A percentile compares a stretch with the other conserved stretches of the same genome.
Conservation (phyloP, 129 eudicot genomes). For the Flaveria bidentis region DNA sequence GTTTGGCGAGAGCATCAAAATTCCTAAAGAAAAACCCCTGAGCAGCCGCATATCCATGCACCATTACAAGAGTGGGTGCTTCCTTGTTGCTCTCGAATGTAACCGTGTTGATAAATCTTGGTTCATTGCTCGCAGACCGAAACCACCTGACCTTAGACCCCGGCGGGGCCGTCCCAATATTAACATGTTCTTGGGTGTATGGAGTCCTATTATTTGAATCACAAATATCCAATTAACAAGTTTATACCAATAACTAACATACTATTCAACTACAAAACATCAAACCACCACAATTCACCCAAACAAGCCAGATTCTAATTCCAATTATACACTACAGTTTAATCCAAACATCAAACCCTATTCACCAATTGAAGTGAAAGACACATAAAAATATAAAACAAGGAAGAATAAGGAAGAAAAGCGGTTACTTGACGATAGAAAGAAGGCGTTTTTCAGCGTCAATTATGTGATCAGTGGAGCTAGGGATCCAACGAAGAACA, state of each 20-base stretch:
- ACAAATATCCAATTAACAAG: neutral
- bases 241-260: constrained; percentile 1
- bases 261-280: neutral
- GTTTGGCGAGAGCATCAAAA: constrained; percentile 77
- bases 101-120: constrained; percentile 80
- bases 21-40: constrained; percentile 97
- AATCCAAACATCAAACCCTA: neutral
- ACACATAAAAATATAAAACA: no score
- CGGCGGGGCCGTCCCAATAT: constrained; percentile 89
- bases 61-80: constrained; percentile 89
- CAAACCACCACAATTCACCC: neutral
- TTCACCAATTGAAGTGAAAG: neutral
- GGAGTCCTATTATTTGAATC: constrained; percentile 52
- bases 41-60: constrained; percentile 95
- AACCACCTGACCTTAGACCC: constrained; percentile 90
- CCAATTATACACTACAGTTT: neutral
- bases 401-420: neutral
- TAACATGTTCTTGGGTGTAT: constrained; percentile 60
- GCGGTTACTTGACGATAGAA: constrained; percentile 74
- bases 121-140: constrained; percentile 73
- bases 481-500: constrained; percentile 73
- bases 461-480: constrained; percentile 89
- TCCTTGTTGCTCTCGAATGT: constrained; percentile 74
- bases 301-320: constrained; percentile 16
- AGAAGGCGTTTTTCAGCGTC: constrained; percentile 88